Base-by-base conservation (phyloP, 2,329 filamentous ascomycete species). In the Eurotiales sp. region DNA sequence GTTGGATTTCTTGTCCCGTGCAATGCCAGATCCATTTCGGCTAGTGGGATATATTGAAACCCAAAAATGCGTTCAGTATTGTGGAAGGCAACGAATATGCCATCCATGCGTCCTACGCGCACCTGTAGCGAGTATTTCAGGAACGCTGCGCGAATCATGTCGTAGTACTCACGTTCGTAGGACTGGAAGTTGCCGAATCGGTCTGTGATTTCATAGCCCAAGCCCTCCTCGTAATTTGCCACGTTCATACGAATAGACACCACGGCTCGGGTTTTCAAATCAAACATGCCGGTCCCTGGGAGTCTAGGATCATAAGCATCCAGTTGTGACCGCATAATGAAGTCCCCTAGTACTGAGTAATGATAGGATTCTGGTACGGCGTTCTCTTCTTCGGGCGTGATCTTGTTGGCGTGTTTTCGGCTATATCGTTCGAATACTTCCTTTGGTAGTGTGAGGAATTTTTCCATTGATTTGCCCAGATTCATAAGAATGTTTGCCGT, bases 61-160 rank as follows among this genome's bases (percentile, higher is more conserved):
- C 93, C 93, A 65, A 99, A 99, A 45, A 99, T 95, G 50, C 91
- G 87, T 69, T 91, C 80, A 2, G 90, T 88, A 66, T 99, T 99
- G 75, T 99, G 93, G 66, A 85, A 99, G 2, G 93, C 93, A 19
- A 97, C 88, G 64, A 97, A 99, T 45, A 97, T 96, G 49, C 93
- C 93, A 65, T 99, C 92, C 95, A 99, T 99, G 45, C 91, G 85
- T 15, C 95, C 93, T 83, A 99, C 95, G 40, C 93, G 88, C 23
- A 92, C 95, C 71, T 99, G 93, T 25, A 99, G 77, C 8, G 91
- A 96, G 69, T 99, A 99, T 65, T 99, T 99, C 50, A 99, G 76
- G 72, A 99, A 92, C 0, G 92, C 93, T 1, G 91, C 83, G 48
- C 95, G 82, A 54, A 95, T 92, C 90, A 99, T 95, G 69, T 99